Evolutionary conservation across 208 protist genomes (phyloP).

Genomic region (Trypanosoma rangeli): DNA sequence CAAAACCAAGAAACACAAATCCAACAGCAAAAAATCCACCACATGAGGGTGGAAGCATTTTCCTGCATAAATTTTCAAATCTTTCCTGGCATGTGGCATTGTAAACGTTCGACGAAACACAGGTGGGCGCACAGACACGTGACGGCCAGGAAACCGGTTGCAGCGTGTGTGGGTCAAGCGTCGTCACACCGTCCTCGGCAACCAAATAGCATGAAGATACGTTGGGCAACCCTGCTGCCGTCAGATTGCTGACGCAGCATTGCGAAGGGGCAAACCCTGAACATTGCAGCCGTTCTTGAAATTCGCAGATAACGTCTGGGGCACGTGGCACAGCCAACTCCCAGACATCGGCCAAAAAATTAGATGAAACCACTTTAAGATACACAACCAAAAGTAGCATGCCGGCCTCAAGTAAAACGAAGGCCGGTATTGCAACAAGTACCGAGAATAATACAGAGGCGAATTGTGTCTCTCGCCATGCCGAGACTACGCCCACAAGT

Average conservation of each 20-base stretch:
- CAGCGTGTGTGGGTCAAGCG: constrained; percentile 34
- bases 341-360: constrained; percentile 28
- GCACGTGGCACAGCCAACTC: constrained; percentile 17
- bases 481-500: constrained; percentile 12
- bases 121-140: constrained; percentile 30
- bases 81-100: constrained; percentile 13
- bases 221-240: not conserved
- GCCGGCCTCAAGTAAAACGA: constrained; percentile 23
- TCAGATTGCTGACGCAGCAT: constrained; percentile 43
- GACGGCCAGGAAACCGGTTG: constrained; percentile 34
- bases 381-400: not conserved
- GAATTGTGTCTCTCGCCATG: constrained; percentile 7
- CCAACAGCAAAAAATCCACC: constrained; percentile 1
- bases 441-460: constrained; percentile 6
- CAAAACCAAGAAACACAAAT: constrained; percentile 10
- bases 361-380: not conserved
- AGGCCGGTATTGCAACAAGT: constrained; percentile 12
- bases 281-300: constrained; percentile 41
- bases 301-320: constrained; percentile 33
- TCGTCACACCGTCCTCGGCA: constrained; percentile 28
- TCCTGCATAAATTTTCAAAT: not conserved
- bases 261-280: constrained; percentile 38
- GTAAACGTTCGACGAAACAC: constrained; percentile 27
- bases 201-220: constrained; percentile 37
- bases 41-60: not conserved